These are phyloP conservation scores for Colletotrichum liaoningense DNA, from an alignment of 2,329 filamentous ascomycete genomes.

Conservation along the genomic window DNA sequence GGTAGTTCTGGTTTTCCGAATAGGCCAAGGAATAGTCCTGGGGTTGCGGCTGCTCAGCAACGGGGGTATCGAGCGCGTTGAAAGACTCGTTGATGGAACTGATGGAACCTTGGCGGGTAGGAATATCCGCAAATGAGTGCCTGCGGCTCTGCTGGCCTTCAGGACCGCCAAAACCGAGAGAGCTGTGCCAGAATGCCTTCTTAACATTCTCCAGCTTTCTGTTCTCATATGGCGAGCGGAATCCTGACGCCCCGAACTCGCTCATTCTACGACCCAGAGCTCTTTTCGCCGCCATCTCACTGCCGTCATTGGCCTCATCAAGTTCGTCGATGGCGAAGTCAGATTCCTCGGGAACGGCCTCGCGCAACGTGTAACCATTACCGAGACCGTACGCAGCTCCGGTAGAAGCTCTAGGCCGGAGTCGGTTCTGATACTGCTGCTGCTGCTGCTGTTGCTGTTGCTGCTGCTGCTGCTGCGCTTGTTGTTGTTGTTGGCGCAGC, in stretches of 20 bases:
- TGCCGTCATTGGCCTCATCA: constrained; percentile 69
- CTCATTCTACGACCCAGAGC: constrained; percentile 65
- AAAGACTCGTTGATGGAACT: constrained; percentile 67
- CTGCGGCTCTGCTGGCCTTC: constrained; percentile 80
- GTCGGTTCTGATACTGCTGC: constrained; percentile 64
- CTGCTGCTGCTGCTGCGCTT: constrained; percentile 60
- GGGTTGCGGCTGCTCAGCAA: constrained; percentile 55
- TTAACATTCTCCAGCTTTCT: constrained; percentile 74
- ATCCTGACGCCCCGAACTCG: constrained; percentile 61
- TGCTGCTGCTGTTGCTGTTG: constrained; percentile 62
- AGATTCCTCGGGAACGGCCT: constrained; percentile 71
- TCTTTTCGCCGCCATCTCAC: constrained; percentile 59
- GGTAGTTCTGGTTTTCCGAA: constrained; percentile 50
- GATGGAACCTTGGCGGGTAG: constrained; percentile 72
- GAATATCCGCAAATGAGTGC: constrained; percentile 82
- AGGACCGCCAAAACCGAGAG: constrained; percentile 72
- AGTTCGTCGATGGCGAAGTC: constrained; percentile 80
- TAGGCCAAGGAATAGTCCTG: constrained; percentile 57
- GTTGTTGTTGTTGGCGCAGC: constrained; percentile 67
- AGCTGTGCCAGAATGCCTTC: constrained; percentile 78
- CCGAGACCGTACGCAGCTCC: constrained; percentile 62
- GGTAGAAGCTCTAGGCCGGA: constrained; percentile 70
- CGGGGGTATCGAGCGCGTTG: constrained; percentile 57
- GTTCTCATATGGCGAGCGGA: constrained; percentile 66
- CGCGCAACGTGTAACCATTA: constrained; percentile 70